Conservation (phyloP, 2,329 filamentous ascomycete genomes). For the Paracorniculantispora psalliotae region DNA sequence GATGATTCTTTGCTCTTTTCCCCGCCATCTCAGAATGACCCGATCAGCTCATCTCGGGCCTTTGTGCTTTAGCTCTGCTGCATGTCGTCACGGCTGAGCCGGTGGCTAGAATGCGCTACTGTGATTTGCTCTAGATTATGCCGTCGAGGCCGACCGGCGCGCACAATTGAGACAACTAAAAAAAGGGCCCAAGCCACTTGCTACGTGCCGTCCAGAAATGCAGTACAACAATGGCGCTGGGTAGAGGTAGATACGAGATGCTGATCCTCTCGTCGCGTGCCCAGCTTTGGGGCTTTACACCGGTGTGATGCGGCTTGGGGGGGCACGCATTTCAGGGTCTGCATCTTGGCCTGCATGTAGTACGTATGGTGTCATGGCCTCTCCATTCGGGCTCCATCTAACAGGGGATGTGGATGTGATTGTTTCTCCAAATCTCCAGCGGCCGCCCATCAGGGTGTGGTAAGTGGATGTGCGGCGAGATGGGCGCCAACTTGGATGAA, state of each 20-base stretch:
- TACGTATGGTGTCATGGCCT: not conserved
- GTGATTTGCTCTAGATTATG: constrained; percentile 12
- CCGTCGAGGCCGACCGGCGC: not conserved
- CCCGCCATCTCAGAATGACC: not conserved
- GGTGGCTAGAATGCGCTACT: constrained; percentile 2
- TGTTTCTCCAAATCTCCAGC: not conserved
- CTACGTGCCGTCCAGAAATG: not conserved
- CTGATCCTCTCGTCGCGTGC: not conserved
- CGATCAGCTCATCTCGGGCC: not conserved
- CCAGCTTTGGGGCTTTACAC: not conserved
- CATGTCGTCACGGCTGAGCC: not conserved
- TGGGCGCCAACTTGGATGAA: not conserved
- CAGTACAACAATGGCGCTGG: not conserved
- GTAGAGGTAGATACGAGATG: no score
- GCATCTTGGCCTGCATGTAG: not conserved
- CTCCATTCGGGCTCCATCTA: not conserved
- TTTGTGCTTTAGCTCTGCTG: not conserved
- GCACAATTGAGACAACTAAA: not conserved
- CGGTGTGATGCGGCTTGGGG: not conserved
- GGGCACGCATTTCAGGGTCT: not conserved
- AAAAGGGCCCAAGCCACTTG: not conserved
- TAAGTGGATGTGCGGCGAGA: not conserved
- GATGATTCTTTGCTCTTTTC: not conserved
- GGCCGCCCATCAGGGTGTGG: constrained; percentile 10
- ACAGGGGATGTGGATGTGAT: not conserved